phyloP scores from a whole-genome alignment of 495 filamentous ascomycete species.

The Letharia columbiana region DNA sequence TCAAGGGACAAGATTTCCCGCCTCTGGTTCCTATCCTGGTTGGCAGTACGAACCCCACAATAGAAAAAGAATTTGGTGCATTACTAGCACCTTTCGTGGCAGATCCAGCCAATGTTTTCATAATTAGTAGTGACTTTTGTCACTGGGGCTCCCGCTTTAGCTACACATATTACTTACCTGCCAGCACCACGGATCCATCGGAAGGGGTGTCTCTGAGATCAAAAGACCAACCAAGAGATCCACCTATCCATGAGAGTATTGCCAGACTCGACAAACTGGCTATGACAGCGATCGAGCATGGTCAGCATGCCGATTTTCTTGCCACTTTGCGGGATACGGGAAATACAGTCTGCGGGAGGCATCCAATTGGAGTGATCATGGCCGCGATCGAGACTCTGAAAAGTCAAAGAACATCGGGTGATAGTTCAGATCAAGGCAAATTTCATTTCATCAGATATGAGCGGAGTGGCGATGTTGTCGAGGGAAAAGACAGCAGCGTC shows the following conservation, averaged over 20 bases:
- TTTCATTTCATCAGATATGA: constrained; percentile 91
- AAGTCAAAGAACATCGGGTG: constrained; percentile 28
- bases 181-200: constrained; percentile 22
- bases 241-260: constrained; percentile 79
- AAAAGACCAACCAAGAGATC: constrained; percentile 35
- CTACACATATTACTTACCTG: constrained; percentile 73
- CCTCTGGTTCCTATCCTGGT: constrained; percentile 81
- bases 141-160: constrained; percentile 87
- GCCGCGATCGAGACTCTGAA: constrained; percentile 63
- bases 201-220: constrained; percentile 34
- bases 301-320: constrained; percentile 59
- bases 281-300: constrained; percentile 74
- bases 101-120: constrained; percentile 69
- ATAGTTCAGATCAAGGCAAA: constrained; percentile 39
- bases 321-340: constrained; percentile 58
- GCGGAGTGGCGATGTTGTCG: constrained; percentile 69
- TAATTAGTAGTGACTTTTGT: constrained; percentile 91
- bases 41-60: constrained; percentile 56
- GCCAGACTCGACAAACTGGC: constrained; percentile 67
- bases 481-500: constrained; percentile 73
- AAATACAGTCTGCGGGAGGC: constrained; percentile 92
- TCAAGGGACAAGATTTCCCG: constrained; percentile 48
- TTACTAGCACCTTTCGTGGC: constrained; percentile 72
- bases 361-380: constrained; percentile 94
- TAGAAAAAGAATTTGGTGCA: constrained; percentile 61